Percentiles rank a stretch among this genome's conserved stretches.
These are phyloP conservation scores for Eleusine indica DNA, from an alignment of 176 grass and related monocot genomes.

Conservation along the genomic window DNA sequence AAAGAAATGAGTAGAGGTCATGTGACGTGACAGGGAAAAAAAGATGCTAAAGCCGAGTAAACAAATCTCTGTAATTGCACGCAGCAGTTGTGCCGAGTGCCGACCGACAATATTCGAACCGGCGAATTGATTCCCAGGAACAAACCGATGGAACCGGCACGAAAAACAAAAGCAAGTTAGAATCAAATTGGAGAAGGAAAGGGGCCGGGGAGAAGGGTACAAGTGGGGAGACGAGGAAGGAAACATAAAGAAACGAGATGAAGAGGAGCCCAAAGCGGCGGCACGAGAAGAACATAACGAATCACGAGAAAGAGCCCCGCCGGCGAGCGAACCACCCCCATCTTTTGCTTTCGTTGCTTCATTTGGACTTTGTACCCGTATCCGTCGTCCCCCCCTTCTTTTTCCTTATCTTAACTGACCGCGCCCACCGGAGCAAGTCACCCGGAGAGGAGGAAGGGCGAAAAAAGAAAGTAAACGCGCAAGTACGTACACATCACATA, in stretches of 20 bases:
- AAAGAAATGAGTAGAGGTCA: conserved; percentile 6
- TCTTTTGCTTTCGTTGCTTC: conserved; percentile 80
- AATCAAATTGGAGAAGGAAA: not conserved
- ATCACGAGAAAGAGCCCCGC: conserved; percentile 78
- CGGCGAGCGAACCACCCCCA: conserved; percentile 40
- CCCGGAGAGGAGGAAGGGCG: not conserved
- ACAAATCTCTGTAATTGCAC: not conserved
- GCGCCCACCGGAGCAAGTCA: conserved; percentile 36
- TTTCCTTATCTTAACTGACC: conserved; percentile 41
- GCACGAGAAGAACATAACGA: conserved; percentile 56
- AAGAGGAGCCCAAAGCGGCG: conserved; percentile 32
- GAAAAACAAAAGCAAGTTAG: conserved; percentile 53
- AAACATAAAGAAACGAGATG: conserved; percentile 29
- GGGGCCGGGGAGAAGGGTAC: not conserved
- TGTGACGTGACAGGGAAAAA: not conserved
- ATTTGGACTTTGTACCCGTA: conserved; percentile 64
- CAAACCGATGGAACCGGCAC: conserved; percentile 53
- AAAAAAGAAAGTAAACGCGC: not conserved
- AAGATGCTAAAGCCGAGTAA: conserved; percentile 20
- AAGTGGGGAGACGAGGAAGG: conserved; percentile 19
- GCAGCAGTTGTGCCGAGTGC: not conserved
- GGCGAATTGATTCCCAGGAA: conserved; percentile 34
- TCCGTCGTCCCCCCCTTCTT: not conserved
- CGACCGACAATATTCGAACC: conserved; percentile 43
- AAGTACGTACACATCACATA: not conserved